phyloP scores from a whole-genome alignment of 371 early-diverging fungal genomes.

The Mortierella sp. region DNA sequence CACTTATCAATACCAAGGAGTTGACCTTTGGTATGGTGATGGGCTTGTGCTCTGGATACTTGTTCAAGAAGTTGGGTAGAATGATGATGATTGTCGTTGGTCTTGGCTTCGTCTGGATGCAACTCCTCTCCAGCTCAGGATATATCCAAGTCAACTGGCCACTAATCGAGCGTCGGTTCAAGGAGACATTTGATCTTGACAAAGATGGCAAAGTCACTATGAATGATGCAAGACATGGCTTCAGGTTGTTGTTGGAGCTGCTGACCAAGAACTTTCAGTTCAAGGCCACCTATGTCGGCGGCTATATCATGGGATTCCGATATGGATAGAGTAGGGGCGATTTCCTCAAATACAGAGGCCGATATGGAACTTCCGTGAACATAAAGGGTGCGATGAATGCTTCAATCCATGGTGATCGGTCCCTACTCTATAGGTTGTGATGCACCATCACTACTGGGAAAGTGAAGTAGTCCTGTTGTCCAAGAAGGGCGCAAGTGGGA shows the following conservation, averaged over 20 bases:
- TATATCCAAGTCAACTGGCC: slow-evolving; percentile 69
- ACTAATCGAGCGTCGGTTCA: slow-evolving; percentile 55
- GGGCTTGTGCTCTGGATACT: slow-evolving; percentile 48
- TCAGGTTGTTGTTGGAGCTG: slow-evolving; percentile 58
- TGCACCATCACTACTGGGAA: too few species aligned
- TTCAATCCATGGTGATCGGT: too few species aligned
- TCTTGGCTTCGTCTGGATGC: slow-evolving; percentile 38
- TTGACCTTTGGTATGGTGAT: slow-evolving; percentile 42
- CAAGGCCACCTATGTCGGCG: slow-evolving; percentile 65
- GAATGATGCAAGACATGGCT: slow-evolving; percentile 56
- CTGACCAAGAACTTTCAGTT: slow-evolving; percentile 70
- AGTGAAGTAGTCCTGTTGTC: too few species aligned
- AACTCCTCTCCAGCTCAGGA: slow-evolving; percentile 63
- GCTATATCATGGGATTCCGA: slow-evolving; percentile 62
- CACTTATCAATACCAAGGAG: slow-evolving; percentile 33
- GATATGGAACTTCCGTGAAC: too few species aligned
- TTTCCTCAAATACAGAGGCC: too few species aligned
- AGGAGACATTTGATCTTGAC: slow-evolving; percentile 60
- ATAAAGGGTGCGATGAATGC: too few species aligned
- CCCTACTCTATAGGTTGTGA: too few species aligned
- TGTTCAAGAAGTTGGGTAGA: slow-evolving; percentile 52
- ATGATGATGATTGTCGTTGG: slow-evolving; percentile 41
- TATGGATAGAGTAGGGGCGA: too few species aligned
- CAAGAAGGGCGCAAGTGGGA: too few species aligned
- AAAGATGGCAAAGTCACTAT: slow-evolving; percentile 62